Evolutionary conservation across 2,329 filamentous ascomycete genomes (phyloP).

Genomic region (Beauveria sp.): DNA sequence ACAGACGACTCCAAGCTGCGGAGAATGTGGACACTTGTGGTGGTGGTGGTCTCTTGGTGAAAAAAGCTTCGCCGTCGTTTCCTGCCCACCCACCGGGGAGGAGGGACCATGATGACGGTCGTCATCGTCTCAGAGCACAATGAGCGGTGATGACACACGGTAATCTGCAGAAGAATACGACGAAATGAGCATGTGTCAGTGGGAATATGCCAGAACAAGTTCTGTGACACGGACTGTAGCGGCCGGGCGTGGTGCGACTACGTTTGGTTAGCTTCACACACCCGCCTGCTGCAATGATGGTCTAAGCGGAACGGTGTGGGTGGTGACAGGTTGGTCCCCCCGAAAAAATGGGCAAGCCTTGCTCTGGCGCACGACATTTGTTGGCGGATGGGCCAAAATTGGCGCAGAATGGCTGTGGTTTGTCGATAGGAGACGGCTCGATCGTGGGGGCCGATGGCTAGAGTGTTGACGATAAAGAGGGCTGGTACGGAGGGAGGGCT

Average conservation of each 20-base stretch:
- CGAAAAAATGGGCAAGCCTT: neutral
- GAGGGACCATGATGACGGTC: too few relatives aligned
- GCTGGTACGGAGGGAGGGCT: neutral
- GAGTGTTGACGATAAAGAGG: neutral
- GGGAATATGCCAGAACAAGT: neutral
- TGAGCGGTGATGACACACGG: neutral
- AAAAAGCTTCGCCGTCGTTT: too few relatives aligned
- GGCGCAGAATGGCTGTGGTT: neutral
- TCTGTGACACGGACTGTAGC: conserved; percentile 7
- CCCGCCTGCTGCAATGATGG: neutral
- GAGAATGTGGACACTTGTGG: neutral
- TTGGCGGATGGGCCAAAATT: neutral
- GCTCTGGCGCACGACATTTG: neutral
- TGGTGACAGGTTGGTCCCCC: neutral
- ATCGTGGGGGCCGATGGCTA: conserved; percentile 1
- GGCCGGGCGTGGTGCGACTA: neutral
- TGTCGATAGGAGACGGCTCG: neutral
- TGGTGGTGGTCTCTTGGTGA: neutral
- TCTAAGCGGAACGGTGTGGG: neutral
- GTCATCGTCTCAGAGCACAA: too few relatives aligned
- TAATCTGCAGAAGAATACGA: neutral
- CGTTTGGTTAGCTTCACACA: neutral
- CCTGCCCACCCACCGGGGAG: too few relatives aligned
- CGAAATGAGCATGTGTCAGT: neutral
- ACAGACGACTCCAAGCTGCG: neutral